Conservation (phyloP, 345 rosid genomes). For the Pistacia integerrima region DNA sequence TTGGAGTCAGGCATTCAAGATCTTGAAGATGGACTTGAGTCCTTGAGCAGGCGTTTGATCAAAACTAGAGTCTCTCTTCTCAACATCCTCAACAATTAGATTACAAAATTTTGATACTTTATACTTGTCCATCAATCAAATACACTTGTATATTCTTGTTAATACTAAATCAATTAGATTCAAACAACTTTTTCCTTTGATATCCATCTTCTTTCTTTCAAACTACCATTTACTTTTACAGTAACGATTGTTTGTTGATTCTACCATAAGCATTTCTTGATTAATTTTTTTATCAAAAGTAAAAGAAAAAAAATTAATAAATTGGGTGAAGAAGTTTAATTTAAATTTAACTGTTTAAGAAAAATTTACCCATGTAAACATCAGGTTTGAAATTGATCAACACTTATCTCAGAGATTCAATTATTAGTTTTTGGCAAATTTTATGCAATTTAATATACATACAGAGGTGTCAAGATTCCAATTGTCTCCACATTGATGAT, state of each 20-base stretch:
- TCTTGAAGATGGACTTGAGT: constrained; percentile 47
- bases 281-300: no score
- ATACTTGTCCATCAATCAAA: neutral
- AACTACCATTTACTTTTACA: neutral
- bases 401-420: neutral
- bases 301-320: no score
- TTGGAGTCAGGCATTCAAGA: constrained; percentile 45
- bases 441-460: neutral
- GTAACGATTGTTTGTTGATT: neutral
- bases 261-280: no score
- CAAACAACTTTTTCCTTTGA: neutral
- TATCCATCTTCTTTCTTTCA: neutral
- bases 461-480: constrained; percentile 27
- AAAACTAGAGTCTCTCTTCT: constrained; percentile 46
- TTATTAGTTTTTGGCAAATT: no score
- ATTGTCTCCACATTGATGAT: neutral
- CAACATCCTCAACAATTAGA: constrained; percentile 35
- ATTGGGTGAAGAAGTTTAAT: no score
- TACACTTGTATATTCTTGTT: neutral
- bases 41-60: constrained; percentile 42
- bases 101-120: neutral
- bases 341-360: no score
- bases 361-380: no score
- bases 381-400: no score
- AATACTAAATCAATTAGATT: no score